Base-by-base conservation (phyloP, 2,329 filamentous ascomycete species). In the Bipolaris zeicola region DNA sequence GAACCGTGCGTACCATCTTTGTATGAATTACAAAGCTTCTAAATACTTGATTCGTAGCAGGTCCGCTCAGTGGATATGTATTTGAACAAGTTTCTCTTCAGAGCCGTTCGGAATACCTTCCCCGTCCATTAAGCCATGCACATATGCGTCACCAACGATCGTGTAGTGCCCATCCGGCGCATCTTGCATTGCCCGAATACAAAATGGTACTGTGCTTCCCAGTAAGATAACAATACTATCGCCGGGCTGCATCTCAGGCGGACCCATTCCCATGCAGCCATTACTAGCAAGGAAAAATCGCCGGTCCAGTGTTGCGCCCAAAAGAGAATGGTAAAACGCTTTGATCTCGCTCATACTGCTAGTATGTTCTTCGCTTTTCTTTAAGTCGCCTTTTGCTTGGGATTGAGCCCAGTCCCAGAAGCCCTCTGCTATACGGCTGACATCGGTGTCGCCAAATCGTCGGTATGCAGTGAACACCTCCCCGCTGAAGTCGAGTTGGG, bases 51-150 rank as follows among this genome's bases (percentile, higher is more conserved):
- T 2, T 24, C 4, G 18, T 20, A 45, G 14, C 7, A 38, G 11
- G 11, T 8, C 4, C 11, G 7, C 8, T 52, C 28, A 42, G 20
- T 48, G 28, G 3, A 53, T 45, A 14, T 50, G 20, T 26, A 58
- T 28, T 10, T 26, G 37, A 13, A 39, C 26, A 8, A 26, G 28
- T 5, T 45, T 22, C 5, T 42, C 28, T 5, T 43, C 16, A 13
- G 20, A 24, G 14, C 20, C 20, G 6, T 14, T 11, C 1, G 14
- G 20, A 3, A 58, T 42, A 8, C 56, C 63, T 39, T 65, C 61
- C 14, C 62, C 62, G 28, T 66, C 56, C 65, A 68, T 68, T 2
- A 64, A 44, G 0, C 57, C 62, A 24, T 68, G 60, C 2, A 65
- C 48, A 37, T 66, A 66, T 0, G 51, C 43, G 34, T 66, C 54